A percentile compares a stretch with the other conserved stretches of the same genome.
Conservation (phyloP, 176 grass and related monocot species). For the Triticum dicoccoides region DNA sequence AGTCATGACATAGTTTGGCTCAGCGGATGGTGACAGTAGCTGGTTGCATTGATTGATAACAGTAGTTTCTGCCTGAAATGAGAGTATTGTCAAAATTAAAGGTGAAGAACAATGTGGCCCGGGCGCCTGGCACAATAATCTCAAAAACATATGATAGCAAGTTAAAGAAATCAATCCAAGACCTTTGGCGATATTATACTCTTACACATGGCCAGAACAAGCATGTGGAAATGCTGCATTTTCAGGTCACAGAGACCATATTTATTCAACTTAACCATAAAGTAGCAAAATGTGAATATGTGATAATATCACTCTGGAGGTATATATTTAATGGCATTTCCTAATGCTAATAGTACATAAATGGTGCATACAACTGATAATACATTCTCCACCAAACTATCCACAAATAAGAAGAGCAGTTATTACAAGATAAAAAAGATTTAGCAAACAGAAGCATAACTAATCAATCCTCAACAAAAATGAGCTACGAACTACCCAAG, state of each 20-base stretch:
- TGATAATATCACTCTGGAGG: slow-evolving; percentile 23
- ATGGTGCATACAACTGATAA: background rate
- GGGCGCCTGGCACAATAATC: background rate
- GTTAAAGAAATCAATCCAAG: slow-evolving; percentile 10
- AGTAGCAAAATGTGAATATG: background rate
- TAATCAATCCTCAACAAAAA: background rate
- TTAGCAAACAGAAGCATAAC: background rate
- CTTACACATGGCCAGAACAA: slow-evolving; percentile 4
- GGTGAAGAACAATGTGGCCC: slow-evolving; percentile 17
- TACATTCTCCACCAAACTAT: background rate
- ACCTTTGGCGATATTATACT: background rate
- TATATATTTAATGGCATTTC: background rate
- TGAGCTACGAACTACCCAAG: background rate
- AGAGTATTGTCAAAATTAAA: slow-evolving; percentile 18
- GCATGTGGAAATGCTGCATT: background rate
- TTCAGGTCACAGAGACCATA: background rate
- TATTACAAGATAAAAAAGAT: background rate
- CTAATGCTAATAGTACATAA: slow-evolving; percentile 3
- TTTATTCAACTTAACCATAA: background rate
- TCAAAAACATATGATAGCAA: slow-evolving; percentile 24
- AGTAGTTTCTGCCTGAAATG: slow-evolving; percentile 67
- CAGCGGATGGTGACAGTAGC: slow-evolving; percentile 80
- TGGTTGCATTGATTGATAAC: slow-evolving; percentile 97
- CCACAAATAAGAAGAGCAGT: background rate
- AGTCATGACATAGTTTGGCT: slow-evolving; percentile 78